Evolutionary conservation across 1,139 yeast species (phyloP).

Genomic region (Blastobotrys buckinghamii): DNA sequence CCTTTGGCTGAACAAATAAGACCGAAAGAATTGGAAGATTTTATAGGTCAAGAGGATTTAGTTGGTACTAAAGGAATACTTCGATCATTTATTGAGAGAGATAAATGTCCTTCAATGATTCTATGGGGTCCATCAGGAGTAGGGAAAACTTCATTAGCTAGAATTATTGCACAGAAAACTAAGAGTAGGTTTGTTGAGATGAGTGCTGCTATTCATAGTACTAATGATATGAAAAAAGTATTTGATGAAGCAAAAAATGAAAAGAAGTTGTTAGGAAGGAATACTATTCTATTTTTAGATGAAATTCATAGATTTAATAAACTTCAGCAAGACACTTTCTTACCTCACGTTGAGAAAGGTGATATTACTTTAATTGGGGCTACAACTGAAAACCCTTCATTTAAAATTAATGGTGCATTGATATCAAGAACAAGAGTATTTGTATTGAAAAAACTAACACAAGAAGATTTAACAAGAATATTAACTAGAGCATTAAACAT

Average conservation of each 20-base stretch:
- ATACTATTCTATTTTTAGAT: conserved; percentile 79
- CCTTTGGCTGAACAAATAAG: conserved; percentile 86
- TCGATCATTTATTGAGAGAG: conserved; percentile 55
- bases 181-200: conserved; percentile 67
- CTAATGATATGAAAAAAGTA: conserved; percentile 62
- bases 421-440: conserved; percentile 86
- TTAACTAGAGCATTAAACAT: conserved; percentile 57
- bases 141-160: conserved; percentile 80
- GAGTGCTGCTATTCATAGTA: conserved; percentile 77
- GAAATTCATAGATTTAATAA: conserved; percentile 91
- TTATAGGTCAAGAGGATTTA: conserved; percentile 79
- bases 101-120: conserved; percentile 69
- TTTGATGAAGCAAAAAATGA: conserved; percentile 73
- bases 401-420: conserved; percentile 80
- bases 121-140: conserved; percentile 96
- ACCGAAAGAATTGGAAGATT: conserved; percentile 68
- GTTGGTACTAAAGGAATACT: conserved; percentile 71
- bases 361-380: conserved; percentile 65
- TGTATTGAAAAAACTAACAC: conserved; percentile 59
- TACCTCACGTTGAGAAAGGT: conserved; percentile 38
- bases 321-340: conserved; percentile 79
- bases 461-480: conserved; percentile 51
- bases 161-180: conserved; percentile 52
- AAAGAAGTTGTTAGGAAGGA: conserved; percentile 53
- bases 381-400: conserved; percentile 95